Percentiles rank a stretch among this genome's conserved stretches.
Evolutionary conservation across 768 basidiomycete genomes (phyloP).

Genomic region (Mycena sanguinolenta): DNA sequence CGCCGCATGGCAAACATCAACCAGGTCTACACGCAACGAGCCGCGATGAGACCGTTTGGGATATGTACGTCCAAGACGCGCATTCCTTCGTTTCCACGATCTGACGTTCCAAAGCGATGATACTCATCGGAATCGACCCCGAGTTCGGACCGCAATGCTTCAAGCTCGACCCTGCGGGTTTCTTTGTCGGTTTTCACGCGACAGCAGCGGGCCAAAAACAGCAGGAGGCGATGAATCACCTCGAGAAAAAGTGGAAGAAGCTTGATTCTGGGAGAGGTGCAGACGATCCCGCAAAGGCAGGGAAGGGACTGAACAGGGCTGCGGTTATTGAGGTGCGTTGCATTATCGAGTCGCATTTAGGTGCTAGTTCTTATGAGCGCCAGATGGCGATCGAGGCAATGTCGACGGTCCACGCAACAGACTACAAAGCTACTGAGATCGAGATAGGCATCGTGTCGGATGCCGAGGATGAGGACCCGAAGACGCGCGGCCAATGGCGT

Average conservation of each 20-base stretch:
- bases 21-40: conserved; percentile 98
- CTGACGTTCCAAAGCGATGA: conserved; percentile 77
- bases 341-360: not conserved
- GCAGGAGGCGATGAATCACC: conserved; percentile 97
- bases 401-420: conserved; percentile 94
- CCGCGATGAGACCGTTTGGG: conserved; percentile 96
- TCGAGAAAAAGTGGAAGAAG: conserved; percentile 99
- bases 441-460: conserved; percentile 95
- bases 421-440: conserved; percentile 95
- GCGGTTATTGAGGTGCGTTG: conserved; percentile 90
- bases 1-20: conserved; percentile 97
- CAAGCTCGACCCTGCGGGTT: conserved; percentile 98
- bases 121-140: conserved; percentile 92
- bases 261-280: conserved; percentile 83
- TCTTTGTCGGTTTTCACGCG: conserved; percentile 98
- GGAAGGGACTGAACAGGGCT: conserved; percentile 76
- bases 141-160: conserved; percentile 96
- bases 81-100: conserved; percentile 4
- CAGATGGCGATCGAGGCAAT: conserved; percentile 96
- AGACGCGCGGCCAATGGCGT: conserved; percentile 83
- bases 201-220: conserved; percentile 97
- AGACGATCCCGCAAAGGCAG: conserved; percentile 82
- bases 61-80: conserved; percentile 79
- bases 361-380: not conserved
- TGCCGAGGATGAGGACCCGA: conserved; percentile 76